A percentile compares a stretch with the other conserved stretches of the same genome.
phyloP scores from a whole-genome alignment of 768 basidiomycete genomes.

The Serendipita sp. region DNA sequence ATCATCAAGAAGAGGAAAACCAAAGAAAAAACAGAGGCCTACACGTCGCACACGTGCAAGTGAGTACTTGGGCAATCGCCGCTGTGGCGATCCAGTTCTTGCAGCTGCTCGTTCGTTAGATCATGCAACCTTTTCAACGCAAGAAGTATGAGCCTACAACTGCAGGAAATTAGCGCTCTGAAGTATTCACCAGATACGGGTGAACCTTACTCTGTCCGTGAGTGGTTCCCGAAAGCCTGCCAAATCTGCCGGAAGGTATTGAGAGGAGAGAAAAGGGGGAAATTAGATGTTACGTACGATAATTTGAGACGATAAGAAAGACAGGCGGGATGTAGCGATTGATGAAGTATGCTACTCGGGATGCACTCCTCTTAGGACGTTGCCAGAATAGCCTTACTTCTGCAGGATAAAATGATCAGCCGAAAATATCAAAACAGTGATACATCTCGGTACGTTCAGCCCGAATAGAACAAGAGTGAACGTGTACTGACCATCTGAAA shows the following conservation, averaged over 20 bases:
- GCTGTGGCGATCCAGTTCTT: not conserved
- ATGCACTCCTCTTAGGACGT: not conserved
- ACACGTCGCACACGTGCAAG: not conserved
- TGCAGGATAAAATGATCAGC: not conserved
- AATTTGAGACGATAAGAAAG: not conserved
- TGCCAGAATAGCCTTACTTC: slow-evolving; percentile 1
- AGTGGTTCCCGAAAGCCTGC: not conserved
- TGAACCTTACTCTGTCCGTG: not conserved
- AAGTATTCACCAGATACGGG: no score
- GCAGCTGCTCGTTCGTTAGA: not conserved
- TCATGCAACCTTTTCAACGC: no score
- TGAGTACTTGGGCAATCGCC: not conserved
- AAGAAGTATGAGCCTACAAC: not conserved
- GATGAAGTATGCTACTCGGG: not conserved
- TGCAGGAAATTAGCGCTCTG: not conserved
- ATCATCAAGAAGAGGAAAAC: not conserved
- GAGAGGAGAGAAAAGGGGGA: not conserved
- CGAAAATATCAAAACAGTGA: no score
- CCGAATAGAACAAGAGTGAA: no score
- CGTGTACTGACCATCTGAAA: not conserved
- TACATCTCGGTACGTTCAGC: no score
- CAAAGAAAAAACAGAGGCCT: not conserved
- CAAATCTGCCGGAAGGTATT: not conserved
- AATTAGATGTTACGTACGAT: not conserved
- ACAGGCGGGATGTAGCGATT: slow-evolving; percentile 3